Evolutionary conservation across 768 basidiomycete genomes (phyloP), one percentile per base, ranked within the genome.

Genomic region (Coprinopsis sp.): DNA sequence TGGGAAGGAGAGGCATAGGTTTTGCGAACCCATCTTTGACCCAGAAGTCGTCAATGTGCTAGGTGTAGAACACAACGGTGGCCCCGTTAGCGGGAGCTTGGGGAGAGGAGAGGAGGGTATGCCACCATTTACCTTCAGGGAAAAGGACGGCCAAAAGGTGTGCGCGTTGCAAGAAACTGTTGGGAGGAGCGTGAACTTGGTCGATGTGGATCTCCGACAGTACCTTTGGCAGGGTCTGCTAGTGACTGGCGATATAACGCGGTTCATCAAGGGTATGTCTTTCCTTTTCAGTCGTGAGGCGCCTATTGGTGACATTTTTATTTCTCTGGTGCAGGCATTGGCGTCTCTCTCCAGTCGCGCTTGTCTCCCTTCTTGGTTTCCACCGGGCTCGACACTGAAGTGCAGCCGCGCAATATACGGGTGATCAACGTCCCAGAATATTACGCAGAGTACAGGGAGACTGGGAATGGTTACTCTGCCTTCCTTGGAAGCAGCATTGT

Each of bases 21-120:
- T 93, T 66, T 91, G 89, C 61, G 93, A 95, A 62, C 90, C 91
- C 5, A 71, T 96, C 22, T 93, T 91, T 53, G 84, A 91, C 58
- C 84, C 85, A 2, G 68, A 63, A 3, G 56, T 90, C 33, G 63
- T 90, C 47, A 64, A 66, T 1, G 66, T 65, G 16, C 46, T 76
- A 12, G 51, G 62, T 5, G 27, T 49, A 24, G 47, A 49, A 24
- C 24, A 34, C 10, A 30, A 37, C 27, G 24, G 18, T 6, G 14
- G 6, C 16, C 14, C 24, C 8, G 24, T 18, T 28, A 25, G 6
- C 6, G 29, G 5, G 21, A 14, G 4, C 5, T 14, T 37, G 19
- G 41, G 10, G 18, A 43, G 12, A 31, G 48, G 48, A 23, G 48
- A 44, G 24, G 48, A 49, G 31, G 64, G 62, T 1, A 46, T 56